phyloP scores from a whole-genome alignment of 2,329 filamentous ascomycete species.

The Cladosporium sp. region DNA sequence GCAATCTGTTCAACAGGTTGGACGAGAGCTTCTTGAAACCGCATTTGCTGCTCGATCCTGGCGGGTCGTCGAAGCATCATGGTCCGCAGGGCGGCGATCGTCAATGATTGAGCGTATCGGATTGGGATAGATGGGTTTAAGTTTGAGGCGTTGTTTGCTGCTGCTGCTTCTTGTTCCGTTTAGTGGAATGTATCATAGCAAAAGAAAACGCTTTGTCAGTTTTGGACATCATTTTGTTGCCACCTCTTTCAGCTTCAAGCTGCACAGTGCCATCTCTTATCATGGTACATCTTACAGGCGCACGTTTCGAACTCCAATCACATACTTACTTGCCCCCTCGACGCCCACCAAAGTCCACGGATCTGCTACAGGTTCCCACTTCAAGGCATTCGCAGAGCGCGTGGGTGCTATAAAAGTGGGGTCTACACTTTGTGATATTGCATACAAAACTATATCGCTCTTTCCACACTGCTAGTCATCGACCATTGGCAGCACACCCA shows the following conservation, averaged over 20 bases:
- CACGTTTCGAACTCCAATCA: neutral
- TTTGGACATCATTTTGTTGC: too few species aligned
- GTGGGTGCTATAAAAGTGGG: neutral
- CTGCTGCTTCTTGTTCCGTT: neutral
- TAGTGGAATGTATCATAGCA: neutral
- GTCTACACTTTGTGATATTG: neutral
- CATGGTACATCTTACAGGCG: neutral
- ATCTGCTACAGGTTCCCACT: neutral
- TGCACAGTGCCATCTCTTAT: neutral
- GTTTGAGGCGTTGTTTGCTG: neutral
- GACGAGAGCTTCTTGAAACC: slow-evolving; percentile 98
- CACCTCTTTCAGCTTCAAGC: neutral
- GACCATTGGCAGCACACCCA: neutral
- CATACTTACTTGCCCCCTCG: neutral
- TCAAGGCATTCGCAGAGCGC: neutral
- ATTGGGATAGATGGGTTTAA: neutral
- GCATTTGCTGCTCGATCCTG: slow-evolving; percentile 75
- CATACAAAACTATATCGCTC: neutral
- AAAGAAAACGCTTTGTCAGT: neutral
- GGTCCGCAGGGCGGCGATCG: slow-evolving; percentile 21
- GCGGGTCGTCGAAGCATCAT: slow-evolving; percentile 27
- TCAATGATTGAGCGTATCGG: neutral
- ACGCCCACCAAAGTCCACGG: neutral
- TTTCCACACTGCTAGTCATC: neutral
- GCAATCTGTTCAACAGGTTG: slow-evolving; percentile 84